Percentiles rank a stretch among this genome's conserved stretches.
phyloP scores from a whole-genome alignment of 1,284 basidiomycete species.

The Cryptococcus sp. region DNA sequence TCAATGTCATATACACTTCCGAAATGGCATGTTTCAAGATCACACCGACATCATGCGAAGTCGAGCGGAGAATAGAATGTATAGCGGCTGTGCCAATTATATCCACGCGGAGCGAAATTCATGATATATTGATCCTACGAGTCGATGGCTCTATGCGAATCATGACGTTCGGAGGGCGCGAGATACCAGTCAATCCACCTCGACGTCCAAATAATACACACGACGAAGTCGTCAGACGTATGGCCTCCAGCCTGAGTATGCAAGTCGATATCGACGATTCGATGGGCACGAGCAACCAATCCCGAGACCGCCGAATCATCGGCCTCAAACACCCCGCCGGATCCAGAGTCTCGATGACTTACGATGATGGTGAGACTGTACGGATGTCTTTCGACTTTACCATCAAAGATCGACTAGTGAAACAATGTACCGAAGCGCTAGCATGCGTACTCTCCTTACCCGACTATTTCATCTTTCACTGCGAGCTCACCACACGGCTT shows the following conservation, averaged over 20 bases:
- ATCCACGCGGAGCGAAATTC: constrained; percentile 59
- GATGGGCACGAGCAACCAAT: neutral
- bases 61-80: constrained; percentile 46
- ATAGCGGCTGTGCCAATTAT: constrained; percentile 57
- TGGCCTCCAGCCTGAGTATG: constrained; percentile 37
- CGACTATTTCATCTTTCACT: constrained; percentile 56
- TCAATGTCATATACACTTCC: constrained; percentile 54
- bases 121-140: constrained; percentile 65
- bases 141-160: constrained; percentile 55
- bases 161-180: constrained; percentile 58
- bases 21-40: constrained; percentile 53
- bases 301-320: neutral
- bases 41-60: constrained; percentile 18
- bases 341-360: constrained; percentile 53
- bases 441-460: constrained; percentile 55
- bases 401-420: constrained; percentile 56
- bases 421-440: constrained; percentile 59
- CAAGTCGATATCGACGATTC: constrained; percentile 13
- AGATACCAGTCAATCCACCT: constrained; percentile 42
- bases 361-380: constrained; percentile 53
- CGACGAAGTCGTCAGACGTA: constrained; percentile 25
- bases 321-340: constrained; percentile 33
- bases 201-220: constrained; percentile 26
- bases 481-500: constrained; percentile 53
- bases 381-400: constrained; percentile 54